Base-by-base conservation (phyloP, 495 filamentous ascomycete species). In the Echria macrotheca region DNA sequence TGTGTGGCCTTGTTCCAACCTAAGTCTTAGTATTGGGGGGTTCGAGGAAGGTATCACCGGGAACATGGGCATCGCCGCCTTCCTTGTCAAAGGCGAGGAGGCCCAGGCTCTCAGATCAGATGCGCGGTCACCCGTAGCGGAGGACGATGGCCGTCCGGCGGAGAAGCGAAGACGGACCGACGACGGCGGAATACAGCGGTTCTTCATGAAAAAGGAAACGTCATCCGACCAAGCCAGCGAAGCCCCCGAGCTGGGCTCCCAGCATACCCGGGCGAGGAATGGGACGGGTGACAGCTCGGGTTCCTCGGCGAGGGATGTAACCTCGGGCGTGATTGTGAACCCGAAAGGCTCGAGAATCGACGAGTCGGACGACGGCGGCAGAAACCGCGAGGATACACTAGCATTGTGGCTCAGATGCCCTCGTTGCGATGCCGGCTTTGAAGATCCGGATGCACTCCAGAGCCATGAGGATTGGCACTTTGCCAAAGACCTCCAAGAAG, bases 401-500 rank as follows among this genome's bases (percentile, higher is more conserved):
- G 66, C 70, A 35, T 71, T 66, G 17, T 63, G 70, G 11, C 80
- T 79, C 65, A 66, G 67, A 50, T 96, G 91, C 64, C 55, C 67
- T 42, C 80, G 77, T 37, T 96, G 93, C 68, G 73, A 73, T 43
- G 71, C 73, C 52, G 52, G 64, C 25, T 59, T 94, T 18, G 71
- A 68, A 26, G 69, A 69, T 9, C 63, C 69, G n/a, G 59, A 70
- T 53, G 76, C 80, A 26, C 72, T 82, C 58, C 76, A 81, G 44
- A 89, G 86, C 69, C 93, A 98, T 60, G 75, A 87, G 32, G 93
- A 98, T 63, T 98, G 90, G 87, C 93, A 98, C 70, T 88, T 96
- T 66, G 93, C 93, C 32, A 89, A 86, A 71, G 82, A 87, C 56
- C 75, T 97, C 22, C 84, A 85, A 54, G 76, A 80, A 64, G 57